Percentiles rank a stretch among this genome's conserved stretches.
Evolutionary conservation across 805 yeast species (phyloP).

Genomic region (Suhomyces sp.): DNA sequence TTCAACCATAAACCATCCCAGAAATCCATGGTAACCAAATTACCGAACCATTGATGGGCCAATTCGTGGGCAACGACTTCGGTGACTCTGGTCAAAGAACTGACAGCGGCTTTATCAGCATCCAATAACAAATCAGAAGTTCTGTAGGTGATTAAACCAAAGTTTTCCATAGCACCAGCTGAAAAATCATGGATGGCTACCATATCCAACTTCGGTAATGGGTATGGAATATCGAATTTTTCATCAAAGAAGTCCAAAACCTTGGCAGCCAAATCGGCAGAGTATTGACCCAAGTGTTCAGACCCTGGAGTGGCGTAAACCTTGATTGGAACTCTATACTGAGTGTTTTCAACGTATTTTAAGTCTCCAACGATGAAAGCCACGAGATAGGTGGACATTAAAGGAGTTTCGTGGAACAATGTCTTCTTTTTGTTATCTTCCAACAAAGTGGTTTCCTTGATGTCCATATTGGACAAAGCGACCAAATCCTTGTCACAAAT

Average conservation of each 20-base stretch:
- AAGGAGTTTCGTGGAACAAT: conserved; percentile 70
- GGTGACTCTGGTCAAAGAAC: conserved; percentile 70
- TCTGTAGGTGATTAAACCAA: conserved; percentile 78
- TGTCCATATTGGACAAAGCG: conserved; percentile 71
- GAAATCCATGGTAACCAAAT: conserved; percentile 88
- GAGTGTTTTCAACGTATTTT: conserved; percentile 64
- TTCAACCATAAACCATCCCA: conserved; percentile 90
- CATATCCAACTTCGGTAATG: conserved; percentile 78
- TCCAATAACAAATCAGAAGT: conserved; percentile 73
- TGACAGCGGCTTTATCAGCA: conserved; percentile 64
- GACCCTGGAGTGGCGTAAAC: conserved; percentile 81
- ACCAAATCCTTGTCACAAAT: conserved; percentile 56
- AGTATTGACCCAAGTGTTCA: conserved; percentile 66
- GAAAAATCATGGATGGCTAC: conserved; percentile 82
- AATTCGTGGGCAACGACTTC: conserved; percentile 87
- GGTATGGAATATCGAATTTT: conserved; percentile 72
- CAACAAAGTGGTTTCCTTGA: conserved; percentile 43
- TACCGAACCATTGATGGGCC: conserved; percentile 93
- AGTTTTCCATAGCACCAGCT: conserved; percentile 90
- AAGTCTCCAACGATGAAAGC: conserved; percentile 84
- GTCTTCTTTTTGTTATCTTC: conserved; percentile 53
- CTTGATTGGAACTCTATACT: conserved; percentile 72
- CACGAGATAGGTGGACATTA: conserved; percentile 81
- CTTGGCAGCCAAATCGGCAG: conserved; percentile 74
- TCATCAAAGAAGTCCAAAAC: conserved; percentile 72